A percentile compares a stretch with the other conserved stretches of the same genome.
Evolutionary conservation across 2,329 filamentous ascomycete species (phyloP).

Genomic region (Talaromyces amestolkiae): DNA sequence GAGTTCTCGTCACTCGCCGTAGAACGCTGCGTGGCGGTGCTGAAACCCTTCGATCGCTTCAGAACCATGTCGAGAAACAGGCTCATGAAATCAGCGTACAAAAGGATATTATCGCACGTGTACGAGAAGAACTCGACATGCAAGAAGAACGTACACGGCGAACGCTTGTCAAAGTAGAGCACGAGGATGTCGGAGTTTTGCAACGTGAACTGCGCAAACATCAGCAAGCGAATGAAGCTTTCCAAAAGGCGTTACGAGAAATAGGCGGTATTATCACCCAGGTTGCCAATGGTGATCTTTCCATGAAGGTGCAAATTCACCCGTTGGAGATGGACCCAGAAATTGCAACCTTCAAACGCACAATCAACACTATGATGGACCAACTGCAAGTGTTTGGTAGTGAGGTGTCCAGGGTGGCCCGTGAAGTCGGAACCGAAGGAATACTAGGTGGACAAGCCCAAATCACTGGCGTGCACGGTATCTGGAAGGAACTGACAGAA

Average conservation of each 20-base stretch:
- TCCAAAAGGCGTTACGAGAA: conserved; percentile 93
- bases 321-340: conserved; percentile 91
- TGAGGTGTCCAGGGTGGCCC: conserved; percentile 84
- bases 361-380: conserved; percentile 96
- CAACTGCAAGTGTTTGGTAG: conserved; percentile 88
- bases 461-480: conserved; percentile 84
- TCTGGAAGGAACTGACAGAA: conserved; percentile 89
- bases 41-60: conserved; percentile 55
- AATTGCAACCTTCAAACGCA: conserved; percentile 90
- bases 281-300: conserved; percentile 86
- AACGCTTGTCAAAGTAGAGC: conserved; percentile 77
- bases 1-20: conserved; percentile 10
- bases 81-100: conserved; percentile 87
- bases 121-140: conserved; percentile 80
- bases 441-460: conserved; percentile 84
- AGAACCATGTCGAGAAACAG: conserved; percentile 89
- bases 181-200: conserved; percentile 80
- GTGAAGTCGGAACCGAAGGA: conserved; percentile 88
- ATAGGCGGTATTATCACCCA: conserved; percentile 97
- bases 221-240: conserved; percentile 96
- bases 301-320: conserved; percentile 89
- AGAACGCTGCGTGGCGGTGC: conserved; percentile 66
- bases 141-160: conserved; percentile 82
- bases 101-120: conserved; percentile 77
- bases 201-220: conserved; percentile 95